phyloP scores from a whole-genome alignment of 2,329 filamentous ascomycete genomes.

The Alternaria consortialis region DNA sequence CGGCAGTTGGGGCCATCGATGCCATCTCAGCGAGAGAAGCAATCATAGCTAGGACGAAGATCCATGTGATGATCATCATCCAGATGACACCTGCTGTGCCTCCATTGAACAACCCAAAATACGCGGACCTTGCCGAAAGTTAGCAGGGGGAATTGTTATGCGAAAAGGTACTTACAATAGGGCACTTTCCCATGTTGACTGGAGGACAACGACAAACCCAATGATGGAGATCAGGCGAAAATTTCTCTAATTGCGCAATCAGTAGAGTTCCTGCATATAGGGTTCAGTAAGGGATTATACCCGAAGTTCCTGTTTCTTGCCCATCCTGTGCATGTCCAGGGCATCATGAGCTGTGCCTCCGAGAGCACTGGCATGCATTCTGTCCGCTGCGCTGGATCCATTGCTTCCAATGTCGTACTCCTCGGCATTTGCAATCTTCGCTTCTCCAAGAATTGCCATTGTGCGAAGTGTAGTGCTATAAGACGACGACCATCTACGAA shows the following conservation, averaged over 20 bases:
- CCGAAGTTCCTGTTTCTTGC: slow-evolving; percentile 32
- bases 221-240: slow-evolving; percentile 31
- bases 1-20: slow-evolving; percentile 14
- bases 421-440: slow-evolving; percentile 17
- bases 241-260: slow-evolving; percentile 19
- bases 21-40: slow-evolving; percentile 17
- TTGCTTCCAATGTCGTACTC: slow-evolving; percentile 21
- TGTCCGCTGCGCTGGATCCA: slow-evolving; percentile 4
- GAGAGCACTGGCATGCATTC: slow-evolving; percentile 15
- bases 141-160: background rate
- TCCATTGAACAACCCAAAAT: slow-evolving; percentile 32
- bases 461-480: background rate
- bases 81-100: slow-evolving; percentile 41
- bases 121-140: slow-evolving; percentile 14
- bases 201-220: slow-evolving; percentile 26
- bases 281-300: slow-evolving; percentile 7
- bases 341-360: slow-evolving; percentile 26
- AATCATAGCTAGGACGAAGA: slow-evolving; percentile 35
- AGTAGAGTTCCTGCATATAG: background rate
- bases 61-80: slow-evolving; percentile 35
- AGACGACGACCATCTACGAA: background rate
- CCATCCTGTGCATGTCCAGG: slow-evolving; percentile 35
- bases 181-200: slow-evolving; percentile 32
- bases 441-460: slow-evolving; percentile 11
- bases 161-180: slow-evolving; percentile 16